phyloP scores from a whole-genome alignment of 768 basidiomycete species.

The Wakefieldia striispora region DNA sequence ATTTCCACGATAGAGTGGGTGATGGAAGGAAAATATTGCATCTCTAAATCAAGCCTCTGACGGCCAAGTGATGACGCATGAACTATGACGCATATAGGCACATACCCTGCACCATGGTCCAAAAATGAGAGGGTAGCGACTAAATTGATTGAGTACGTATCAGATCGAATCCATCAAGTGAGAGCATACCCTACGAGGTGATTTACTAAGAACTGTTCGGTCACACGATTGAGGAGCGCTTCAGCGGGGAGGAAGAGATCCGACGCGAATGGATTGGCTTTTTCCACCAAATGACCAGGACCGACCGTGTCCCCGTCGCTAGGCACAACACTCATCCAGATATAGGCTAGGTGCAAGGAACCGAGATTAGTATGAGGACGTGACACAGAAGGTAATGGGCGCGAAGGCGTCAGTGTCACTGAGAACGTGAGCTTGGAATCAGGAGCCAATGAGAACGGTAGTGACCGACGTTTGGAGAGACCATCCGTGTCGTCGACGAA shows the following conservation, averaged over 20 bases:
- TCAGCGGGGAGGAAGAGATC: slow-evolving; percentile 54
- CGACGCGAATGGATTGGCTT: slow-evolving; percentile 50
- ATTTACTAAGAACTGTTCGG: slow-evolving; percentile 52
- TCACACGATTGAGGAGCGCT: slow-evolving; percentile 48
- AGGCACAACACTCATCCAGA: slow-evolving; percentile 31
- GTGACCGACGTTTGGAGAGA: slow-evolving; percentile 38
- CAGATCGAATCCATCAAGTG: slow-evolving; percentile 3
- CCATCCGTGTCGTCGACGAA: slow-evolving; percentile 46
- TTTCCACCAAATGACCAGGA: slow-evolving; percentile 30
- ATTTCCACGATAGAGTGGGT: slow-evolving; percentile 50
- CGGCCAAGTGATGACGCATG: not conserved
- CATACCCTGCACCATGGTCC: slow-evolving; percentile 63
- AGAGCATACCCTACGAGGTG: slow-evolving; percentile 57
- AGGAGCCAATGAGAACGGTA: slow-evolving; percentile 7
- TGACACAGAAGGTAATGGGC: slow-evolving; percentile 30
- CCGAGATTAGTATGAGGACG: slow-evolving; percentile 31
- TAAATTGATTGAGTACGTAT: slow-evolving; percentile 28
- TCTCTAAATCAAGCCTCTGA: slow-evolving; percentile 61
- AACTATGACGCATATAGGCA: slow-evolving; percentile 10
- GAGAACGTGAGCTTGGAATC: slow-evolving; percentile 9
- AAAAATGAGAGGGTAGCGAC: slow-evolving; percentile 77
- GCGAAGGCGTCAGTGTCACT: slow-evolving; percentile 43
- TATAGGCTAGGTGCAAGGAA: slow-evolving; percentile 41
- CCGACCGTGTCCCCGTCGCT: not conserved
- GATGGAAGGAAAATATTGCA: slow-evolving; percentile 46